phyloP scores from a whole-genome alignment of 495 filamentous ascomycete species.

The Cercophora newfieldiana region DNA sequence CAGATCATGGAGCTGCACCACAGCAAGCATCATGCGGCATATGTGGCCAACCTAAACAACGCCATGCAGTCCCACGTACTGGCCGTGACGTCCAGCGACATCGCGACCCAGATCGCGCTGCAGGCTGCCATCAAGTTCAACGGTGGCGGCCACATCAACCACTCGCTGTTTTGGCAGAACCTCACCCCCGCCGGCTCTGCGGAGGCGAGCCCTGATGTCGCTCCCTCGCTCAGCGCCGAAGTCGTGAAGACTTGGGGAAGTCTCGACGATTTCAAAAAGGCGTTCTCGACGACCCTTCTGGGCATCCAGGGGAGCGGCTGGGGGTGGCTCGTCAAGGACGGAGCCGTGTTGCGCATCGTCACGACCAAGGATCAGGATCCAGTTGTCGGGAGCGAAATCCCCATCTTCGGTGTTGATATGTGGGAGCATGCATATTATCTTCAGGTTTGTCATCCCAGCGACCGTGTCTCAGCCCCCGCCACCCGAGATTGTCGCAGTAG shows the following conservation, averaged over 20 bases:
- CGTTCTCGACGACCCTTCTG: conserved; percentile 70
- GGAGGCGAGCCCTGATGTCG: conserved; percentile 63
- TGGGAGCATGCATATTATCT: conserved; percentile 79
- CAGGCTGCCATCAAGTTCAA: conserved; percentile 85
- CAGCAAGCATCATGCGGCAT: conserved; percentile 70
- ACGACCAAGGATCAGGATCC: conserved; percentile 92
- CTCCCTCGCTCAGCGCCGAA: conserved; percentile 58
- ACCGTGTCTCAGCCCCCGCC: not conserved
- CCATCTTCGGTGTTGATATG: conserved; percentile 91
- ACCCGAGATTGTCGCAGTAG: not conserved
- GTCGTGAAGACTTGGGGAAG: conserved; percentile 68
- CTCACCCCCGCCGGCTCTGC: conserved; percentile 67
- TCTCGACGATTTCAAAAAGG: conserved; percentile 70
- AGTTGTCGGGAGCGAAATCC: conserved; percentile 80
- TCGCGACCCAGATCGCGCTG: conserved; percentile 67
- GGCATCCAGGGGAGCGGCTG: conserved; percentile 63
- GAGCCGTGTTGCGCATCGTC: conserved; percentile 70
- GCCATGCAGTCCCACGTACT: conserved; percentile 55
- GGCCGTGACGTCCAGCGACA: conserved; percentile 49
- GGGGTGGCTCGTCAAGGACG: conserved; percentile 90
- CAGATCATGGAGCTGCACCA: conserved; percentile 94
- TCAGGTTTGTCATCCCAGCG: conserved; percentile 77
- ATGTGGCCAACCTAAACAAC: conserved; percentile 69
- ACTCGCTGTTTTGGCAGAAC: conserved; percentile 93
- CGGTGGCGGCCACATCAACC: conserved; percentile 90